These are phyloP conservation scores for Lanmaoa pseudosensibilis DNA, from an alignment of 768 basidiomycete genomes.

Conservation along the genomic window DNA sequence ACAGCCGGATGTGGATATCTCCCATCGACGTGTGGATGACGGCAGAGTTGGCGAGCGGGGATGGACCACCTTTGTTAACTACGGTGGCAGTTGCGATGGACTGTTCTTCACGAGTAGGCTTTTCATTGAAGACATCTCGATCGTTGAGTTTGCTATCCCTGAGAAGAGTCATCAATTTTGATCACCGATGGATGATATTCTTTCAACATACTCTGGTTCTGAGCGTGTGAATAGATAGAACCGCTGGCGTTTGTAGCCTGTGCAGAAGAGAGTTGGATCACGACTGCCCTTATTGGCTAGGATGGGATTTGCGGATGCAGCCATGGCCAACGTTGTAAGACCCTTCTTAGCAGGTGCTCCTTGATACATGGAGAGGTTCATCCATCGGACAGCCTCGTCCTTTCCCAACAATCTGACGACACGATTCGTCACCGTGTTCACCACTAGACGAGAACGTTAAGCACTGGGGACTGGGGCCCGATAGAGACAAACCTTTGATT, in stretches of 20 bases:
- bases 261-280: constrained; percentile 91
- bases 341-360: constrained; percentile 89
- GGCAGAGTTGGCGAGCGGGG: constrained; percentile 73
- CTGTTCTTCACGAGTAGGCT: constrained; percentile 95
- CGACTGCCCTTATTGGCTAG: constrained; percentile 79
- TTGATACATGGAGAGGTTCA: constrained; percentile 89
- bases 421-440: constrained; percentile 93
- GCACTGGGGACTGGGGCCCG: background rate
- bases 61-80: constrained; percentile 53
- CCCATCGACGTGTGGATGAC: constrained; percentile 95
- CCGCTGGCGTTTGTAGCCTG: constrained; percentile 87
- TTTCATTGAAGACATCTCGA: constrained; percentile 97
- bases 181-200: background rate
- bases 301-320: constrained; percentile 93
- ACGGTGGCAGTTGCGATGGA: constrained; percentile 69
- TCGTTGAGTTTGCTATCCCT: constrained; percentile 87
- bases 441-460: constrained; percentile 50
- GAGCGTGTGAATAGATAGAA: constrained; percentile 94
- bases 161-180: background rate
- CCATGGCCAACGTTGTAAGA: constrained; percentile 87
- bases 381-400: constrained; percentile 88
- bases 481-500: constrained; percentile 72
- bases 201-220: constrained; percentile 78
- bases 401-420: constrained; percentile 87
- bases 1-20: constrained; percentile 86